Conservation (phyloP, 768 basidiomycete species). For the Russula foetens region DNA sequence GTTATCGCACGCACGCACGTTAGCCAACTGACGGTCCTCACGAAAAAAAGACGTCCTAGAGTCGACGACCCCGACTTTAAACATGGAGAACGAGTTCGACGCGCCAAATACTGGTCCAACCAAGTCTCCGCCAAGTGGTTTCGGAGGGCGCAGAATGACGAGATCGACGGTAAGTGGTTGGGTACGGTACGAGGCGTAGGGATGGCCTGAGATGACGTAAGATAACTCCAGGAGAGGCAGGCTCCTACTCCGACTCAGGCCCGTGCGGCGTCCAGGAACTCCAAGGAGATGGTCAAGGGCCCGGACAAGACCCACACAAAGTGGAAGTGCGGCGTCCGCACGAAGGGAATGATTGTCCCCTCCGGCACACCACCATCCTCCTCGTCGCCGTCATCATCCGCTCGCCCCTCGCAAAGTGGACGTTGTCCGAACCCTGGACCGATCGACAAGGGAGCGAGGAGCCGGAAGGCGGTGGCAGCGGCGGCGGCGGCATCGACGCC, state of each 20-base stretch:
- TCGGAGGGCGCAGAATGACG: neutral
- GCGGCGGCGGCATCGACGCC: too few species aligned
- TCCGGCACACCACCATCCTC: too few species aligned
- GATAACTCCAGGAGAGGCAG: conserved; percentile 2
- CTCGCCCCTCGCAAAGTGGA: conserved; percentile 1
- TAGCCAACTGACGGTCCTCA: neutral
- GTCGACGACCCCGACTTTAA: neutral
- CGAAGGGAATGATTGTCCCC: neutral
- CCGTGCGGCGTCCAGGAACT: neutral
- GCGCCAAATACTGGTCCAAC: neutral
- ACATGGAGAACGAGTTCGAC: neutral
- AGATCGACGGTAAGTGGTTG: conserved; percentile 9
- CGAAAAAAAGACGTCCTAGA: neutral
- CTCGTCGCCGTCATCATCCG: too few species aligned
- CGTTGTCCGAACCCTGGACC: neutral
- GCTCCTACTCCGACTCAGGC: neutral
- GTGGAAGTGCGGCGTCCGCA: conserved; percentile 9
- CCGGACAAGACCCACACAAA: conserved; percentile 11
- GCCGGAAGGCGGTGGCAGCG: too few species aligned
- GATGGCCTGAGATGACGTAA: neutral
- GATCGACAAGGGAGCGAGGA: neutral
- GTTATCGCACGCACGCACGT: too few species aligned
- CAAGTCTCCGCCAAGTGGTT: neutral
- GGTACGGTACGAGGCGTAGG: neutral
- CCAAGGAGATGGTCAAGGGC: conserved; percentile 1